Percentiles rank a stretch among this genome's conserved stretches.
Evolutionary conservation across 2,329 filamentous ascomycete genomes (phyloP).

Genomic region (Aspergillus aculeatinus): DNA sequence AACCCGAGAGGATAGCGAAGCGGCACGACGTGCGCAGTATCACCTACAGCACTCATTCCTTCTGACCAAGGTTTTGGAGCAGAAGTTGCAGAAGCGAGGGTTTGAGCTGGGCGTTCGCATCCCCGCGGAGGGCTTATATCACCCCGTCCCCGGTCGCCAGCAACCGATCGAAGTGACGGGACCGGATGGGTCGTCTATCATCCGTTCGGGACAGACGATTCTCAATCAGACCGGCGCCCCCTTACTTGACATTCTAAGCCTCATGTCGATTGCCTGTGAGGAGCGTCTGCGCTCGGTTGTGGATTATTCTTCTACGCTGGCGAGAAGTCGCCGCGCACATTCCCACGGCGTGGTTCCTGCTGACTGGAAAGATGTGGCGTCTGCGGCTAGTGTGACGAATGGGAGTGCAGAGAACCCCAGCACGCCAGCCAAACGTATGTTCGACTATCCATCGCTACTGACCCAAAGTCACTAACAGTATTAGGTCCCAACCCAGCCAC

Average conservation of each 20-base stretch:
- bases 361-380: constrained; percentile 73
- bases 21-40: constrained; percentile 62
- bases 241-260: constrained; percentile 76
- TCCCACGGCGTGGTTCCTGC: constrained; percentile 76
- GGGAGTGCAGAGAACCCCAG: constrained; percentile 39
- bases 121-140: constrained; percentile 56
- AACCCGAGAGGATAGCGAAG: constrained; percentile 62
- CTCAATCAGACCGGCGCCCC: constrained; percentile 67
- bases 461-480: constrained; percentile 15
- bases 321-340: constrained; percentile 69
- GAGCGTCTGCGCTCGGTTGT: constrained; percentile 73
- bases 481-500: constrained; percentile 40
- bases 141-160: constrained; percentile 44
- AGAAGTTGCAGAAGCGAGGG: constrained; percentile 57
- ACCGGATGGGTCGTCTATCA: constrained; percentile 62
- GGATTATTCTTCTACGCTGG: constrained; percentile 71
- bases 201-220: constrained; percentile 67
- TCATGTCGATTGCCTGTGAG: constrained; percentile 79
- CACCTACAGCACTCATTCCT: constrained; percentile 75
- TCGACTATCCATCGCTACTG: constrained; percentile 2
- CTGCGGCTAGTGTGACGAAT: constrained; percentile 28
- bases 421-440: constrained; percentile 43
- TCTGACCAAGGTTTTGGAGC: constrained; percentile 58
- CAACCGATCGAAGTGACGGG: constrained; percentile 53
- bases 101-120: constrained; percentile 59